Evolutionary conservation across 2,329 filamentous ascomycete species (phyloP).

Genomic region (Aureobasidium lini): DNA sequence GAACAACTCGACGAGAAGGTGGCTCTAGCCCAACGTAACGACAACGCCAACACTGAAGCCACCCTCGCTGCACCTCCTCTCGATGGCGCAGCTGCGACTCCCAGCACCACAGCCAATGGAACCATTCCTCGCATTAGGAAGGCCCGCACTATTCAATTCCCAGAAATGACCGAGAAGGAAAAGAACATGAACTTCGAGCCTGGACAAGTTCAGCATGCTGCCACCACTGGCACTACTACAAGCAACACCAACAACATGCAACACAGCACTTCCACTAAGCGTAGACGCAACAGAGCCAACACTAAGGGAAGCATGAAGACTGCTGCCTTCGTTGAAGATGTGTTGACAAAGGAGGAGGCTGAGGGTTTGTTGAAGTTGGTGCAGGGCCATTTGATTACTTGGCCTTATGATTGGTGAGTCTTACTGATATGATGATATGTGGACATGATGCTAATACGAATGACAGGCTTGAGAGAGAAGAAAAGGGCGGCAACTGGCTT

Average conservation of each 20-base stretch:
- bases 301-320: constrained; percentile 60
- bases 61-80: neutral
- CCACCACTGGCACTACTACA: neutral
- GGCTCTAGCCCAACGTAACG: constrained; percentile 7
- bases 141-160: constrained; percentile 28
- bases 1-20: constrained; percentile 21
- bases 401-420: constrained; percentile 81
- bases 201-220: constrained; percentile 19
- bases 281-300: constrained; percentile 58
- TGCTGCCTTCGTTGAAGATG: constrained; percentile 58
- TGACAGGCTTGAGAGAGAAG: constrained; percentile 73
- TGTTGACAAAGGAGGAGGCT: constrained; percentile 67
- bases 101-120: neutral
- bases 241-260: neutral
- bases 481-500: constrained; percentile 90
- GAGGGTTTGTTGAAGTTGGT: constrained; percentile 74
- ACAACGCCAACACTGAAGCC: constrained; percentile 22
- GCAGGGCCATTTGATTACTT: constrained; percentile 82
- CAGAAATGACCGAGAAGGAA: constrained; percentile 17
- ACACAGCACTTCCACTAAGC: constrained; percentile 34
- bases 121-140: constrained; percentile 2
- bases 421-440: neutral
- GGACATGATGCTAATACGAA: constrained; percentile 16
- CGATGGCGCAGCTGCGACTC: neutral
- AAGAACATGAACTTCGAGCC: constrained; percentile 6